phyloP scores from a whole-genome alignment of 108 stramenopile species.

The Skeletonema potamos region DNA sequence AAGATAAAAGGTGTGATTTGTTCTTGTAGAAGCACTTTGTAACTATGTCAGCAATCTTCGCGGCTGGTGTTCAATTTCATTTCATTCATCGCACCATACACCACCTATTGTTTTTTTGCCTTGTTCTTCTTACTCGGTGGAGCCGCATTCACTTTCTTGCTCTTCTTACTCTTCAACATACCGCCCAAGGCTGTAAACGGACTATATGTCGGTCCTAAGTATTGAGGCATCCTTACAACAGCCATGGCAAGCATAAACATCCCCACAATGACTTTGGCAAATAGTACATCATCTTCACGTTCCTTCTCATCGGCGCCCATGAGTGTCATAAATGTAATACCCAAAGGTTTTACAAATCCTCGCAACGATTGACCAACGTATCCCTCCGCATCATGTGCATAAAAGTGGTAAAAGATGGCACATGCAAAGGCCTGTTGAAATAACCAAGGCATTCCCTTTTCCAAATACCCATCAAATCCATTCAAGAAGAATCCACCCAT shows the following conservation, averaged over 20 bases:
- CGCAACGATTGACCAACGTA: slow-evolving; percentile 58
- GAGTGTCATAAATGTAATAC: slow-evolving; percentile 30
- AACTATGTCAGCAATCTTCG: no score
- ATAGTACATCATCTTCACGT: slow-evolving; percentile 52
- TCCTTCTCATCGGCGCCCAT: slow-evolving; percentile 34
- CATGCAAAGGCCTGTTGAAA: slow-evolving; percentile 75
- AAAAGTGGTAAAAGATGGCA: slow-evolving; percentile 81
- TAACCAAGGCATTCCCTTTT: slow-evolving; percentile 73
- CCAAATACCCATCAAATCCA: slow-evolving; percentile 72
- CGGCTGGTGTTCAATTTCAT: neutral
- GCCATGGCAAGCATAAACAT: slow-evolving; percentile 71
- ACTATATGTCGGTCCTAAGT: slow-evolving; percentile 71
- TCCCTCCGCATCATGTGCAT: slow-evolving; percentile 66
- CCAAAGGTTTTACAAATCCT: slow-evolving; percentile 17
- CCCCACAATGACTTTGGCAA: slow-evolving; percentile 56
- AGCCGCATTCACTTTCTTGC: slow-evolving; percentile 15
- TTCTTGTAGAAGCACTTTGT: no score
- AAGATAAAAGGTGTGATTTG: no score
- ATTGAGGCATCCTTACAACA: slow-evolving; percentile 62
- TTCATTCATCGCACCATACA: neutral
- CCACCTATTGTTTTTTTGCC: slow-evolving; percentile 14
- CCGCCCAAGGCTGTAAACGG: slow-evolving; percentile 41
- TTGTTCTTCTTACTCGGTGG: slow-evolving; percentile 23
- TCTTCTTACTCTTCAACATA: slow-evolving; percentile 2
- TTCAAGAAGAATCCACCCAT: slow-evolving; percentile 75